Evolutionary conservation across 1,139 yeast genomes (phyloP), one percentile per base, ranked within the genome.

Genomic region (Yamadazyma oceani): DNA sequence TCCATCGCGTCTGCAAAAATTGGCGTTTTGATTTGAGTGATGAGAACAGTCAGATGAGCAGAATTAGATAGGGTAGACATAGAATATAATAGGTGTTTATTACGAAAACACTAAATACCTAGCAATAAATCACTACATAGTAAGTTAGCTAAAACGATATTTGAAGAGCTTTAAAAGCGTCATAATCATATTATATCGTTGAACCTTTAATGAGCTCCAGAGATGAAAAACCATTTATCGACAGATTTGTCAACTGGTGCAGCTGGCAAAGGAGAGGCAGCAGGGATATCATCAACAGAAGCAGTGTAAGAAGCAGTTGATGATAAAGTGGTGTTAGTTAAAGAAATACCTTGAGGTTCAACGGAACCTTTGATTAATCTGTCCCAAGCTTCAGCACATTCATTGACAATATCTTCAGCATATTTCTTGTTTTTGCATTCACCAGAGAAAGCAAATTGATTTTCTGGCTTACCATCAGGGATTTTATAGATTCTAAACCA

Each of bases 171-270:
- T n/a, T n/a, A n/a, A n/a, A n/a, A n/a, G n/a, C n/a, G n/a, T n/a
- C n/a, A n/a, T n/a, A n/a, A n/a, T n/a, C n/a, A n/a, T n/a, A n/a
- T n/a, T n/a, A n/a, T n/a, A n/a, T n/a, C n/a, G n/a, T n/a, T n/a
- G n/a, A n/a, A n/a, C n/a, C 32, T 24, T 57, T 66, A 71, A 52
- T 71, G 76, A 48, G 76, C 85, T 69, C 97, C 97, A 49, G 97
- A 87, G 65, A 92, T 92, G 80, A 82, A 92, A 80, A 92, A 92
- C 98, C 98, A 92, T 76, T 92, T 92, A 80, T 92, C 97, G 62
- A 92, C 73, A 41, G 97, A 88, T 69, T 87, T 82, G 75, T 92
- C 98, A 64, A 92, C 87, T 66, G 96, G 95, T 49, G 95, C 97
- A 59, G 94, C 90, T 46, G 89, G 75, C 51, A 72, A 67, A 48